Percentiles rank a stretch among this genome's conserved stretches.
These are phyloP conservation scores for Rhizopogon parksii DNA, from an alignment of 1,284 basidiomycete genomes.

Conservation along the genomic window DNA sequence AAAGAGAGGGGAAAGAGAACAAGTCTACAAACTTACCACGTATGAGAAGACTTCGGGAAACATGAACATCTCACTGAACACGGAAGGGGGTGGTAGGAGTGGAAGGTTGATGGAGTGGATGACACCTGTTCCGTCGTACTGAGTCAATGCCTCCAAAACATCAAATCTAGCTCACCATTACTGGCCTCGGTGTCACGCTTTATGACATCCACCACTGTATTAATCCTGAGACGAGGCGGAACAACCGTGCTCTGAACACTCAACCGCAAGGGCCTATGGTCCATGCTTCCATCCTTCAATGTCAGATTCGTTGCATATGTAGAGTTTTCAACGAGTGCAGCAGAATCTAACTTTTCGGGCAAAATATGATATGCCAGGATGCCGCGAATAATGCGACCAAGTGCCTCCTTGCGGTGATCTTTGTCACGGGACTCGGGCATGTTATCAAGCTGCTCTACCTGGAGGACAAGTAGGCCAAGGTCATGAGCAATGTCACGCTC, in stretches of 20 bases:
- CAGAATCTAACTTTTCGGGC: slow-evolving; percentile 35
- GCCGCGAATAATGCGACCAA: slow-evolving; percentile 49
- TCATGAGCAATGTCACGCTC: slow-evolving; percentile 5
- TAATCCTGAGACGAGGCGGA: slow-evolving; percentile 38
- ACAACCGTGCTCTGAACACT: slow-evolving; percentile 38
- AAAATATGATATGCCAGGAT: slow-evolving; percentile 62
- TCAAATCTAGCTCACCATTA: slow-evolving; percentile 40
- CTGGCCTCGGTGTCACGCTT: slow-evolving; percentile 41
- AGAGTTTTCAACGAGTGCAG: slow-evolving; percentile 47
- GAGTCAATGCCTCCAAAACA: not conserved
- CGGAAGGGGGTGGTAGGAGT: slow-evolving; percentile 54
- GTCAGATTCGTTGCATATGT: slow-evolving; percentile 54
- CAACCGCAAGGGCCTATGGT: slow-evolving; percentile 49
- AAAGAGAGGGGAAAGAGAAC: slow-evolving; percentile 2
- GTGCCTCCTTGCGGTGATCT: slow-evolving; percentile 43
- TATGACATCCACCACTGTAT: slow-evolving; percentile 48
- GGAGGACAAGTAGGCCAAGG: slow-evolving; percentile 17
- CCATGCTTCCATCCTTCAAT: slow-evolving; percentile 44
- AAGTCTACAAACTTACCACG: slow-evolving; percentile 33
- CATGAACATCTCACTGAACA: slow-evolving; percentile 54
- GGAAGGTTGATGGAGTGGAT: slow-evolving; percentile 59
- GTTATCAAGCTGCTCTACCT: slow-evolving; percentile 20
- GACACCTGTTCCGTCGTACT: slow-evolving; percentile 30
- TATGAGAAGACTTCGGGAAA: slow-evolving; percentile 49
- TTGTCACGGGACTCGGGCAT: slow-evolving; percentile 33